A percentile compares a stretch with the other conserved stretches of the same genome.
Evolutionary conservation across 2,329 filamentous ascomycete genomes (phyloP).

Genomic region (Chrysoporthe puriensis): DNA sequence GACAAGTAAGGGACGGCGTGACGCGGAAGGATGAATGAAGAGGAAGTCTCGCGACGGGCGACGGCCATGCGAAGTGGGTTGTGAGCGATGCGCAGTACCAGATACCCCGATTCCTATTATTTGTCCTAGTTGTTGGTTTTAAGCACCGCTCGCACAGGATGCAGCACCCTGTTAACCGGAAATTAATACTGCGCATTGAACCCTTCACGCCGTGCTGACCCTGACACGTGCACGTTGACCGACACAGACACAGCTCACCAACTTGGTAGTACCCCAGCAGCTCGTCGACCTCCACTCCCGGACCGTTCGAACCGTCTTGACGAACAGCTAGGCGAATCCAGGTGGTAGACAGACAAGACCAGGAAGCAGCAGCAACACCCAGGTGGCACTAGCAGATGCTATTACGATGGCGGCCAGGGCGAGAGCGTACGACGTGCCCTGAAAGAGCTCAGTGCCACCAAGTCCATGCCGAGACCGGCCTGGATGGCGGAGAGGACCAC

Average conservation of each 20-base stretch:
- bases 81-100: slow-evolving; percentile 4
- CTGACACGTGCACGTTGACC: too few relatives aligned
- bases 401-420: background rate
- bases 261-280: too few relatives aligned
- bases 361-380: slow-evolving; percentile 3
- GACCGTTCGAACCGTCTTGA: background rate
- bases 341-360: background rate
- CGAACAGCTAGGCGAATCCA: background rate
- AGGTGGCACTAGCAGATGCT: background rate
- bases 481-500: slow-evolving; percentile 44
- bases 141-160: background rate
- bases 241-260: too few relatives aligned
- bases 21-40: too few relatives aligned
- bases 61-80: background rate
- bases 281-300: too few relatives aligned
- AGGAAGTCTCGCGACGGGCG: background rate
- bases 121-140: background rate
- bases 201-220: too few relatives aligned
- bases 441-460: slow-evolving; percentile 30
- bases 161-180: too few relatives aligned
- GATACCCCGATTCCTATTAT: slow-evolving; percentile 3
- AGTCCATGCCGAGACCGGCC: slow-evolving; percentile 38
- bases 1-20: background rate
- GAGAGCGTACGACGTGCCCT: slow-evolving; percentile 32
- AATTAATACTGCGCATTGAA: too few relatives aligned